Base-by-base conservation (phyloP, 176 grass and related monocot species). In the Metroxylon sagu region DNA sequence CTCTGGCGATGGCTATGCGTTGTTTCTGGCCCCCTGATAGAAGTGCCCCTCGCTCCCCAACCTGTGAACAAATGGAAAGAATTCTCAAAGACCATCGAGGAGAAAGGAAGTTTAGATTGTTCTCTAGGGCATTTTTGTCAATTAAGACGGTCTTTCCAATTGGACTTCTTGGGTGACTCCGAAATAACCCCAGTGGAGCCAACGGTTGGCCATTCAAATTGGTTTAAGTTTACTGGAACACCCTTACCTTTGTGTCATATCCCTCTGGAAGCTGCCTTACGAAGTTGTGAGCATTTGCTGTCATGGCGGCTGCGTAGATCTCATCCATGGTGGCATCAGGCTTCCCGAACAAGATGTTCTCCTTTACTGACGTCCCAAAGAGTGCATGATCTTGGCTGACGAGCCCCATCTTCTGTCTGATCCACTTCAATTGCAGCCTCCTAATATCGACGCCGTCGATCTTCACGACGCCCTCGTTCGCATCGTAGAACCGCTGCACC, bases 381-480 rank as follows among this genome's bases (percentile, higher is more conserved):
- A 97, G 67, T 14, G 87, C 93, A 73, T 97, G 93, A 49, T 98
- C 93, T 73, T 98, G 93, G 76, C 87, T 98, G 29, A 98, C 93
- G 18, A 98, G 73, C 49, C 93, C 93, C 93, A 98, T 98, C 54
- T 85, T 92, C 26, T 67, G 80, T 61, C 93, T 85, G 79, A 98
- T 80, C 84, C 84, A 98, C 70, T 62, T 91, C 29, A 97, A 67
- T 5, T 88, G 79, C 26, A 91, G 74, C 62, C 71, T 62, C 49
- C 80, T 92, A 31, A 98, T 85, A 66, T 98, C 78, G 7, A 82
- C 39, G n/a, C 87, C 87, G 1, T 98, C 93, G 49, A 98, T 48
- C 74, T 76, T 98, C 61, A 98, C 81, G 21, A 25, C 70, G 21
- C 93, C 93, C 76, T 82, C 84, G 61, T 56, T 76, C 16, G 78